Percentiles rank a stretch among this genome's conserved stretches.
Evolutionary conservation across 768 basidiomycete genomes (phyloP).

Genomic region (Amanita molliuscula): DNA sequence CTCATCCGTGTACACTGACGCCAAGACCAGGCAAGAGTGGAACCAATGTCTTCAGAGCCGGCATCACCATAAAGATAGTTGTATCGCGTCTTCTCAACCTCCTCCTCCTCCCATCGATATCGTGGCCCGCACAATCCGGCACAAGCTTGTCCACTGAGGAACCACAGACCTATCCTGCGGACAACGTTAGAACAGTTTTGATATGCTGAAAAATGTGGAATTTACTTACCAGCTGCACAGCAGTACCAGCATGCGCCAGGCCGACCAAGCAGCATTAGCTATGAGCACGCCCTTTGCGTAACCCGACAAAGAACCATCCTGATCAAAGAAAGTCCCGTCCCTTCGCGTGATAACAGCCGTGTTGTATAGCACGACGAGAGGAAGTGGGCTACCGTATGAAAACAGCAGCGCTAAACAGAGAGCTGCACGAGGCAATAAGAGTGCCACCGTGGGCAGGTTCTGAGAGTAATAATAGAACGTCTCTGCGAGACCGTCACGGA

Average conservation of each 20-base stretch:
- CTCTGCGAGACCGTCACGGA: conserved; percentile 56
- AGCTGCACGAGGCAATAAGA: conserved; percentile 79
- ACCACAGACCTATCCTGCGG: conserved; percentile 66
- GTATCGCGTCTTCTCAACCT: conserved; percentile 44
- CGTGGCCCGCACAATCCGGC: conserved; percentile 82
- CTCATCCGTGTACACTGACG: conserved; percentile 57
- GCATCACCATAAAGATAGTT: conserved; percentile 38
- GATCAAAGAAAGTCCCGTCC: conserved; percentile 65
- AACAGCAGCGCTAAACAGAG: conserved; percentile 66
- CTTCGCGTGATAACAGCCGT: conserved; percentile 28
- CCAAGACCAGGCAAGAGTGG: conserved; percentile 71
- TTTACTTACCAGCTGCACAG: conserved; percentile 54
- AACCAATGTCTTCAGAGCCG: conserved; percentile 25
- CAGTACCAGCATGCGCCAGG: conserved; percentile 63
- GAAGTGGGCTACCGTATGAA: conserved; percentile 42
- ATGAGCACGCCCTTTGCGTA: conserved; percentile 76
- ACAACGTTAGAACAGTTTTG: neutral
- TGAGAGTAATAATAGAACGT: conserved; percentile 78
- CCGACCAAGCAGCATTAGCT: conserved; percentile 75
- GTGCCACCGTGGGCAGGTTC: conserved; percentile 69
- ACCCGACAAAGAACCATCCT: conserved; percentile 55
- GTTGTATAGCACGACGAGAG: conserved; percentile 34
- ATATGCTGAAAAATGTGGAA: neutral
- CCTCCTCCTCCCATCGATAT: conserved; percentile 77
- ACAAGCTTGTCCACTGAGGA: conserved; percentile 64